phyloP scores from a whole-genome alignment of 805 yeast genomes.

The Ogataea parapolymorpha region DNA sequence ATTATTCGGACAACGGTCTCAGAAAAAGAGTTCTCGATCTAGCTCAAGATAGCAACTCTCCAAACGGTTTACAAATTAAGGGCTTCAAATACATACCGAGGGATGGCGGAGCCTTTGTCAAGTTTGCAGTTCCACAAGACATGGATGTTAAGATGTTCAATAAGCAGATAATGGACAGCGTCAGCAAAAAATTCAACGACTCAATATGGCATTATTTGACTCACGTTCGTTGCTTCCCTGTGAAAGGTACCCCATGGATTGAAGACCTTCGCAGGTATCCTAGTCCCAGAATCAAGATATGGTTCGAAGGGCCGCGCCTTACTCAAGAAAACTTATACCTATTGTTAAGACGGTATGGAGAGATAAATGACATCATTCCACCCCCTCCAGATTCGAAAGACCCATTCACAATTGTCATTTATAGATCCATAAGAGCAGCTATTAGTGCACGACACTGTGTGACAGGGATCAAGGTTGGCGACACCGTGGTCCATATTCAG shows the following conservation, averaged over 20 bases:
- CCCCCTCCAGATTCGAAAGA: slow-evolving; percentile 45
- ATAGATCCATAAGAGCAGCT: slow-evolving; percentile 60
- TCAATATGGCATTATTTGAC: slow-evolving; percentile 41
- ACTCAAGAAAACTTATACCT: slow-evolving; percentile 77
- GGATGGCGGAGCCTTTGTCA: slow-evolving; percentile 94
- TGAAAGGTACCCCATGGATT: slow-evolving; percentile 93
- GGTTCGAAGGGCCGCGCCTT: slow-evolving; percentile 72
- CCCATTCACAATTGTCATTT: slow-evolving; percentile 49
- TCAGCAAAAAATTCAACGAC: slow-evolving; percentile 23
- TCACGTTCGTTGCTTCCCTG: slow-evolving; percentile 60
- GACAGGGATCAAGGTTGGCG: slow-evolving; percentile 68
- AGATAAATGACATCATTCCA: slow-evolving; percentile 69
- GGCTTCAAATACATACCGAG: slow-evolving; percentile 67
- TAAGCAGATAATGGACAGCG: slow-evolving; percentile 41
- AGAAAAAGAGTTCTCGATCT: slow-evolving; percentile 28
- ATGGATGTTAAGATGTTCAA: slow-evolving; percentile 51
- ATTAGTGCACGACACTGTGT: slow-evolving; percentile 87
- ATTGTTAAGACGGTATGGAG: slow-evolving; percentile 83
- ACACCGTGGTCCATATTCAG: slow-evolving; percentile 68
- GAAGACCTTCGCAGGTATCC: slow-evolving; percentile 86
- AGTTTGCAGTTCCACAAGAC: slow-evolving; percentile 57
- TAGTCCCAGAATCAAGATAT: slow-evolving; percentile 56
- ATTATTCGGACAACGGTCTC: slow-evolving; percentile 37
- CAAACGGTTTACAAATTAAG: slow-evolving; percentile 40
- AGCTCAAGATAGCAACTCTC: slow-evolving; percentile 35